Evolutionary conservation across 140 eudicot genomes (phyloP).

Genomic region (Ambrosia hybrid): DNA sequence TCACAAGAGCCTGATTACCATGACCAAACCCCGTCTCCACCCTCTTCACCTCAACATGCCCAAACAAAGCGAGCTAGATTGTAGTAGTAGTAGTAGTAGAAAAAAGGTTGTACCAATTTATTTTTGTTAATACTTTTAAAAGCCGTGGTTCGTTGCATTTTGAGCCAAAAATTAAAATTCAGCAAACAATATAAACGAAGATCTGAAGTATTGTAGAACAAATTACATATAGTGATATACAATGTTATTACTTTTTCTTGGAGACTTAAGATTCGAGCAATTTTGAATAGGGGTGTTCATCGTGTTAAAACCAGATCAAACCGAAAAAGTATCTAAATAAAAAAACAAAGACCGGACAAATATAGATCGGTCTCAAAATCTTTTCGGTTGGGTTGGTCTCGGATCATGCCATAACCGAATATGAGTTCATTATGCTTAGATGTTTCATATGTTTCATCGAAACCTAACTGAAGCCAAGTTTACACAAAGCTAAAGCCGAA

Average conservation of each 20-base stretch:
- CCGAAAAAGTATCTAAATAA: too few species aligned
- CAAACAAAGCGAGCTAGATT: slow-evolving; percentile 43
- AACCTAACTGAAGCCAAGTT: too few species aligned
- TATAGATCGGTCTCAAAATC: not conserved
- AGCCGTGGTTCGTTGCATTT: not conserved
- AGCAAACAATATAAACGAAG: not conserved
- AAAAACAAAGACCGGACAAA: not conserved
- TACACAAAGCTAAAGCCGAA: too few species aligned
- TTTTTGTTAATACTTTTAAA: not conserved
- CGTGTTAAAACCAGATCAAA: too few species aligned
- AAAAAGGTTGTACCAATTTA: not conserved
- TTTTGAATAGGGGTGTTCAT: too few species aligned
- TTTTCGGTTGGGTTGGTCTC: not conserved
- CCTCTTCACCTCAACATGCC: slow-evolving; percentile 29
- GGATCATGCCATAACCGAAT: not conserved
- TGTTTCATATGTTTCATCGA: too few species aligned
- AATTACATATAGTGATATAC: not conserved
- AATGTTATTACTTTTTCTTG: not conserved
- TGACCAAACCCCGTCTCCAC: slow-evolving; percentile 15
- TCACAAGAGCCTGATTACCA: slow-evolving; percentile 4
- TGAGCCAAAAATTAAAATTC: not conserved
- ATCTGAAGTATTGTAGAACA: not conserved
- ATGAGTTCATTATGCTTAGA: too few species aligned
- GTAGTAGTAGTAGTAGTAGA: slow-evolving; percentile 3
- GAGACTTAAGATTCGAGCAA: not conserved